Evolutionary conservation across 345 rosid species (phyloP), one percentile per base, ranked within the genome.

Genomic region (Eucalyptus microcorys): DNA sequence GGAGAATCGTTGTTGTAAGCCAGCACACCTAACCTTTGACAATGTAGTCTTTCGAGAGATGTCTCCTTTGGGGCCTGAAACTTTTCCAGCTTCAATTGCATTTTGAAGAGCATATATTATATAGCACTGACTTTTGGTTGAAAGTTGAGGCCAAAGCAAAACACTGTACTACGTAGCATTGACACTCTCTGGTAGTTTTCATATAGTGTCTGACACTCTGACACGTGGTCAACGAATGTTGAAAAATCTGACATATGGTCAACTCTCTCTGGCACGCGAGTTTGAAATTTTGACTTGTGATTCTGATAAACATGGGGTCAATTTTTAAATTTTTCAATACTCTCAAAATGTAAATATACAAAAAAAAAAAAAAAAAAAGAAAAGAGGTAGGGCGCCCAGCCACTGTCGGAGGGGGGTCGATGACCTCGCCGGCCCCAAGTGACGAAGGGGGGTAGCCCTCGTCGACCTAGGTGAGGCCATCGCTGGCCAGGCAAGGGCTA

Each of bases 221-320:
- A 52, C 10, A 52, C 1, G 5, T 1, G 0, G 0, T 21, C 2
- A 52, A 52, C 0, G 57, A 52, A 0, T 19, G 0, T 52, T 0
- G 5, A 52, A 52, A 52, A 52, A 52, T 19, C 4, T 2, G 0
- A 52, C 26, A 52, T 4, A 2, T 52, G 57, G 0, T 52, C 0
- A 8, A 52, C 0, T 52, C 2, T 7, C 0, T 52, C 4, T 52
- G 6, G 14, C 3, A 14, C 7, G 7, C 1, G 7, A 49, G 50
- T 49, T 0, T 49, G 0, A 49, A 49, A 49, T 49, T 49, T 1
- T 0, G 2, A 52, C 57, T 52, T 0, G 0, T 1, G 0, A 19
- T 52, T 52, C 0, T 0, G 26, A 52, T 0, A 3, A 52, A 52
- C 0, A 19, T 52, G 0, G 10, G 24, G 10, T 52, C 10, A 52